Conservation (phyloP, 176 grass and related monocot genomes). For the Sorghum bicolor region DNA sequence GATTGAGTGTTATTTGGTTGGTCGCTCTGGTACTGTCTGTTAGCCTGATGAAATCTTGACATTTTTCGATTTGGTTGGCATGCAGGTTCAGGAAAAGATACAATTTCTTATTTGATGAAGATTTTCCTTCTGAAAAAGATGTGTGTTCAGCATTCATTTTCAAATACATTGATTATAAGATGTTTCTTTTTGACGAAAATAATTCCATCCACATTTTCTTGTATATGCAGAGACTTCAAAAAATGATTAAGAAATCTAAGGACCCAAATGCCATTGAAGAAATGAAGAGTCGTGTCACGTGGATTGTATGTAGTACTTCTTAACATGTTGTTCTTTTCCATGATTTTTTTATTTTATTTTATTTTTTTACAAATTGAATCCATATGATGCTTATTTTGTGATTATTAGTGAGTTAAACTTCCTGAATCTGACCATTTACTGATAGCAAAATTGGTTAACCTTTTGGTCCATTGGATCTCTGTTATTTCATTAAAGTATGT, state of each 20-base stretch:
- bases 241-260: slow-evolving; percentile 79
- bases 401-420: neutral
- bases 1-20: neutral
- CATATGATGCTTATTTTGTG: slow-evolving; percentile 11
- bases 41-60: neutral
- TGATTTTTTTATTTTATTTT: no score
- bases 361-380: neutral
- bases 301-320: slow-evolving; percentile 73
- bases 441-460: neutral
- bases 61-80: neutral
- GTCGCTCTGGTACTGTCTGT: neutral
- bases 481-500: neutral
- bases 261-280: slow-evolving; percentile 67
- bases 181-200: slow-evolving; percentile 1
- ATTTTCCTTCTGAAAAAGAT: slow-evolving; percentile 78
- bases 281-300: slow-evolving; percentile 68
- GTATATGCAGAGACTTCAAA: slow-evolving; percentile 69
- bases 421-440: neutral
- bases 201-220: neutral
- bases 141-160: slow-evolving; percentile 35
- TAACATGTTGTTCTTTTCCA: neutral
- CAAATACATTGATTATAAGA: neutral
- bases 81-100: slow-evolving; percentile 91
- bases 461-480: neutral
- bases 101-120: slow-evolving; percentile 74